A percentile compares a stretch with the other conserved stretches of the same genome.
Evolutionary conservation across 2,329 filamentous ascomycete species (phyloP).

Genomic region (Beauveria varroae): DNA sequence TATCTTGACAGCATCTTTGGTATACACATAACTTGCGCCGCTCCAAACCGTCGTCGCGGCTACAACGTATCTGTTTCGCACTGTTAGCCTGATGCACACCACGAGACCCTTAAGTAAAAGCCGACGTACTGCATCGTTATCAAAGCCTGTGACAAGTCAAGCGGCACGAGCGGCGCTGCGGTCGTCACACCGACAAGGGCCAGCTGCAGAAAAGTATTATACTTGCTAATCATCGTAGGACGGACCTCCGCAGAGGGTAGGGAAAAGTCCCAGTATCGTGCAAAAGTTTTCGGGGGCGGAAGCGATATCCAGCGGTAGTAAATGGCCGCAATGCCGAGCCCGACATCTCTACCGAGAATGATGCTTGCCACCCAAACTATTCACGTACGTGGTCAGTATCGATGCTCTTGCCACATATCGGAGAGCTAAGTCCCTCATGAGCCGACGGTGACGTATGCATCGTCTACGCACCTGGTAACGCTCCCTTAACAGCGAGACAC

Average conservation of each 20-base stretch:
- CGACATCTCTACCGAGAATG: slow-evolving; percentile 82
- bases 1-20: slow-evolving; percentile 87
- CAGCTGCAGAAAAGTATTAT: slow-evolving; percentile 90
- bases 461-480: slow-evolving; percentile 59
- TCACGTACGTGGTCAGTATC: background rate
- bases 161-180: slow-evolving; percentile 65
- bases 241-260: slow-evolving; percentile 80
- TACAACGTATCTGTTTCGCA: slow-evolving; percentile 61
- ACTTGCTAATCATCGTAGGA: slow-evolving; percentile 77
- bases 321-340: slow-evolving; percentile 75
- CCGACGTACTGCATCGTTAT: slow-evolving; percentile 55
- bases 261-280: slow-evolving; percentile 94
- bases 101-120: background rate
- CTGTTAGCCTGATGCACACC: background rate
- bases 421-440: background rate
- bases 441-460: background rate
- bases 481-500: slow-evolving; percentile 74
- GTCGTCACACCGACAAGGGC: slow-evolving; percentile 80
- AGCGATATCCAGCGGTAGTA: slow-evolving; percentile 96
- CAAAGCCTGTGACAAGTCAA: slow-evolving; percentile 47
- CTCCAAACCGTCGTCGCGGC: slow-evolving; percentile 90
- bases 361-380: slow-evolving; percentile 79
- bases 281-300: slow-evolving; percentile 85
- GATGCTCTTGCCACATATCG: background rate
- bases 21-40: slow-evolving; percentile 84